Conservation (phyloP, 331 rosid genomes). For the Prunus yedoensis region DNA sequence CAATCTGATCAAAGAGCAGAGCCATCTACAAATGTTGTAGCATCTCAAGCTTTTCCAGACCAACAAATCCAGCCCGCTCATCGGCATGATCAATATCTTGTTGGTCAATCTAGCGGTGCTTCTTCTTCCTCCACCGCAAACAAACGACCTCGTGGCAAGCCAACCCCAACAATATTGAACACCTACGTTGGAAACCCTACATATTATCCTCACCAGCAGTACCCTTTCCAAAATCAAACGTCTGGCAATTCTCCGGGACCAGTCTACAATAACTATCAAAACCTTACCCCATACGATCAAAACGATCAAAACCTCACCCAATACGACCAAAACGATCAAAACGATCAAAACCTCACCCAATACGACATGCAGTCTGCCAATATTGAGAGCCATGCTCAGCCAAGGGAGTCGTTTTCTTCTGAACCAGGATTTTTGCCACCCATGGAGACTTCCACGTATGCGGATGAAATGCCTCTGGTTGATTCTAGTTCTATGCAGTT, state of each 20-base stretch:
- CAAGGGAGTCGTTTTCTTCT: background rate
- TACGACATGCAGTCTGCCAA: too few relatives aligned
- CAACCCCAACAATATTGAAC: background rate
- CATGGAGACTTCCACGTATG: too few relatives aligned
- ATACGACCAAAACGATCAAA: too few relatives aligned
- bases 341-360: too few relatives aligned
- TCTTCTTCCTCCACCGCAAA: background rate
- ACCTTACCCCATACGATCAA: background rate
- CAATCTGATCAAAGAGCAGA: background rate
- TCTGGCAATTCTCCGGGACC: background rate
- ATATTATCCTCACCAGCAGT: background rate
- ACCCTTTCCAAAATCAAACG: background rate
- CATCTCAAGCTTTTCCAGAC: background rate
- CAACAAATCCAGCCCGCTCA: background rate
- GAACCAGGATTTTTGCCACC: background rate
- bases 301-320: too few relatives aligned
- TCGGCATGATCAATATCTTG: background rate
- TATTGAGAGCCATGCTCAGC: background rate
- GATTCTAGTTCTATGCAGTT: background rate
- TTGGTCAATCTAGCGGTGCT: background rate
- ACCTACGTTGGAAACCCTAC: background rate
- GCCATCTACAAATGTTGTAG: background rate
- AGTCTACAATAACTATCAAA: background rate
- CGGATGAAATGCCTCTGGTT: background rate
- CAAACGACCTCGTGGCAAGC: background rate